Base-by-base conservation (phyloP, 75 land plant species). In the Adiantum capillusveneris region DNA sequence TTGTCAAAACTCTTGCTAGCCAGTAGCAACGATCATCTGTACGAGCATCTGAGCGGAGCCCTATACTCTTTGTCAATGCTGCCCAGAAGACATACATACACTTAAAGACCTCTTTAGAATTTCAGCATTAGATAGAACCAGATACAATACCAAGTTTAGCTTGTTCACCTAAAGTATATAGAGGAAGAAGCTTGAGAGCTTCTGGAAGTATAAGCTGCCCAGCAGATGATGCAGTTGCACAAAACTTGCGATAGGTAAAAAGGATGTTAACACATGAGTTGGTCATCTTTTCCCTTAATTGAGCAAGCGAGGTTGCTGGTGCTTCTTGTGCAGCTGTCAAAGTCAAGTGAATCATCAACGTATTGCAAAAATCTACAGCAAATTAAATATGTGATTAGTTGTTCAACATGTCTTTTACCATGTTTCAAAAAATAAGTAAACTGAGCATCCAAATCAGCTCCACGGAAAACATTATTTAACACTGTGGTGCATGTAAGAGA, bases 141-240 rank as follows among this genome's bases (percentile, higher is more conserved):
- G 24, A 34, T 16, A 31, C 11, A 31, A 19, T 11, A 62, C 28
- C 22, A 25, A 62, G 18, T 14, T 12, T 1, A 51, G 5, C 11
- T 25, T 17, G 17, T 60, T 62, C 77, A 94, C 98, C 98, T 46
- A 89, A 70, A 14, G 85, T 83, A 58, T 94, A 94, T 2, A 94
- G 68, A 65, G 98, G 98, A 58, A 94, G 62, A 45, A 89, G 85
- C 63, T 94, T 94, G 42, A 94, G 87, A 44, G 85, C 96, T 62
- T 94, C 98, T 16, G 98, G 98, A 49, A 94, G 92, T 60, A 94
- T 90, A 20, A 94, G 91, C 55, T 94, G 98, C 26, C 96, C 98
- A 66, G 98, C 72, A 29, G 98, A 86, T 55, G 96, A 81, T 29
- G 83, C 91, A 17, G 98, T 85, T 16, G 98, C 98, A 72, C 98